phyloP scores from a whole-genome alignment of 306 rosid species.

The Astragalus glycyphyllos region DNA sequence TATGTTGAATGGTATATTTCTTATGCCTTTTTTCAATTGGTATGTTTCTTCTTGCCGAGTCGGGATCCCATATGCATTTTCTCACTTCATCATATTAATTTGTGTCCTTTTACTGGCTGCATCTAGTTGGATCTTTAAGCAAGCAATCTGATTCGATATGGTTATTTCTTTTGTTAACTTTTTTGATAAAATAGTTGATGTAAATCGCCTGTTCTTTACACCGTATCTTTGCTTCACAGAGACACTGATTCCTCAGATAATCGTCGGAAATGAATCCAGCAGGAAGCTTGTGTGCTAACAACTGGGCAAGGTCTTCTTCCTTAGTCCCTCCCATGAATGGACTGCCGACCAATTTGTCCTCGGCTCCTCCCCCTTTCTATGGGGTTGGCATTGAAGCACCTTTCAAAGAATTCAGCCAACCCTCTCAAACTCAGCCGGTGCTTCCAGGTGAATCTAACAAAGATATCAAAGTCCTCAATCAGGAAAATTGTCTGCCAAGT shows the following conservation, averaged over 20 bases:
- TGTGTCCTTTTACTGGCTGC: constrained; percentile 2
- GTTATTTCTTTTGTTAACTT: neutral
- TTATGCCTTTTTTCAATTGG: too few species aligned
- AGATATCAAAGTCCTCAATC: constrained; percentile 49
- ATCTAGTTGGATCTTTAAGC: constrained; percentile 24
- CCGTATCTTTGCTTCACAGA: constrained; percentile 45
- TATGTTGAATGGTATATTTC: constrained; percentile 19
- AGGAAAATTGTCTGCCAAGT: constrained; percentile 50
- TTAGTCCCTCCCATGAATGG: constrained; percentile 46
- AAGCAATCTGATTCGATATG: neutral
- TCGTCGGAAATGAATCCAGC: constrained; percentile 61
- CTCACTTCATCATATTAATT: neutral
- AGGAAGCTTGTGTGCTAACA: constrained; percentile 58
- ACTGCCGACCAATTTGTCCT: constrained; percentile 48
- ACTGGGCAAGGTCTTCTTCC: constrained; percentile 62
- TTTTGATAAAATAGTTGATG: constrained; percentile 6
- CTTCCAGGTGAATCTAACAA: constrained; percentile 47
- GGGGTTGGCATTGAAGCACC: constrained; percentile 58
- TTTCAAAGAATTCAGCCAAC: constrained; percentile 60
- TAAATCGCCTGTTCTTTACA: constrained; percentile 13
- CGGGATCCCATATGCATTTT: neutral
- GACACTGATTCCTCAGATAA: constrained; percentile 41
- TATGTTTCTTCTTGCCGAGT: neutral
- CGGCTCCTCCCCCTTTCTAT: constrained; percentile 54
- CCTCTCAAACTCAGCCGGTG: constrained; percentile 47